Conservation (phyloP, 306 rosid genomes). For the Rosa rugosa region DNA sequence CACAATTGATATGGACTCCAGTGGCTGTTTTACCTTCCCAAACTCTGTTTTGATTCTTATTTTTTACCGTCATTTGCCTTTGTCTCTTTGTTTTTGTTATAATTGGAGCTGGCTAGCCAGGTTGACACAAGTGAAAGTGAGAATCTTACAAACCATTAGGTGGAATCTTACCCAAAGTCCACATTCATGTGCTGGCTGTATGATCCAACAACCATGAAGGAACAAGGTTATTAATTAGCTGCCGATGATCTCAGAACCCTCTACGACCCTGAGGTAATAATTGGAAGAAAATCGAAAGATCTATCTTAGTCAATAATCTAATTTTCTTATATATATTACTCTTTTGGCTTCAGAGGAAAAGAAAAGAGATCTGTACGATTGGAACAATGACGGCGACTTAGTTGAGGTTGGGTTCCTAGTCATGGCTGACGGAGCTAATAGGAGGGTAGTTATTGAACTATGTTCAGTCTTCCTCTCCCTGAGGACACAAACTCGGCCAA, state of each 20-base stretch:
- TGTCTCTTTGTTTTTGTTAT: background rate
- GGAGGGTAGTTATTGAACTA: background rate
- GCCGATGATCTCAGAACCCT: background rate
- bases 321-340: background rate
- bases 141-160: background rate
- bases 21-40: background rate
- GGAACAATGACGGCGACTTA: background rate
- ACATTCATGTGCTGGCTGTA: background rate
- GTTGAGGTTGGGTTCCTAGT: background rate
- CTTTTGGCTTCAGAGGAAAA: background rate
- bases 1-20: background rate
- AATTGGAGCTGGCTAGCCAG: background rate
- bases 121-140: background rate
- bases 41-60: background rate
- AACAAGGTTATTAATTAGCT: background rate
- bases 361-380: background rate
- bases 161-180: background rate
- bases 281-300: background rate
- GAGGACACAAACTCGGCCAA: conserved; percentile 13
- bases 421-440: background rate
- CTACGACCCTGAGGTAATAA: background rate
- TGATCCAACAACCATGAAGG: background rate
- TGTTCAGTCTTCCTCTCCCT: background rate
- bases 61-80: background rate
- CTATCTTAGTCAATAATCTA: too few relatives aligned